phyloP scores from a whole-genome alignment of 139 green algal genomes.

The Trebouxia sp. region DNA sequence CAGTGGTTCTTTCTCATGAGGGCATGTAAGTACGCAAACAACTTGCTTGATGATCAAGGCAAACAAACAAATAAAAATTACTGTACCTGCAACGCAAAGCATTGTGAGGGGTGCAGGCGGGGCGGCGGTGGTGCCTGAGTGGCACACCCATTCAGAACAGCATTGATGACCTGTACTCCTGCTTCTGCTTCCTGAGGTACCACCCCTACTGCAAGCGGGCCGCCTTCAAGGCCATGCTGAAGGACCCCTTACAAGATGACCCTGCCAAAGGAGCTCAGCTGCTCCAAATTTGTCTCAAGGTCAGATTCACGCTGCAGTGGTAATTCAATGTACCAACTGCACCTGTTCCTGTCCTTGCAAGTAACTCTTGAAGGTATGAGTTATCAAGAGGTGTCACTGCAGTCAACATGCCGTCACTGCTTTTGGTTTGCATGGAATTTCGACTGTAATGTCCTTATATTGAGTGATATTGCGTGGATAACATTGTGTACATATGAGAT shows the following conservation, averaged over 20 bases:
- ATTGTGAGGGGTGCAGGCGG: neutral
- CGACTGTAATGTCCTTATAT: too few species aligned
- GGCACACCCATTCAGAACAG: constrained; percentile 95
- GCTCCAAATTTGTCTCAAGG: constrained; percentile 58
- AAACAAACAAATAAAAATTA: too few species aligned
- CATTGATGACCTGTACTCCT: constrained; percentile 87
- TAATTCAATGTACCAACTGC: neutral
- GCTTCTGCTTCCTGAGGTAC: constrained; percentile 82
- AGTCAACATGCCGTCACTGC: too few species aligned
- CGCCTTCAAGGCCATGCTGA: constrained; percentile 69
- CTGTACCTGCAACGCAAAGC: neutral
- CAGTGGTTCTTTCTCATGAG: too few species aligned
- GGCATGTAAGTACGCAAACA: too few species aligned
- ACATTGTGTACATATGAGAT: too few species aligned
- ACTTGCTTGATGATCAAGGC: too few species aligned
- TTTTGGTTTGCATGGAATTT: too few species aligned
- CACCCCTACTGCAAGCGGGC: constrained; percentile 57
- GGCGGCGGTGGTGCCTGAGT: constrained; percentile 81
- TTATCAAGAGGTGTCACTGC: too few species aligned
- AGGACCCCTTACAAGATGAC: constrained; percentile 48
- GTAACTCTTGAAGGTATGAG: neutral
- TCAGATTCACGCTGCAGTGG: neutral
- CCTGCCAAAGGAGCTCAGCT: constrained; percentile 48
- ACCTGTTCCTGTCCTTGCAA: neutral
- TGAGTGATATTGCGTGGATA: too few species aligned